Evolutionary conservation across 2,329 filamentous ascomycete genomes (phyloP), one percentile per base, ranked within the genome.

Genomic region (Aspergillus jensenii): DNA sequence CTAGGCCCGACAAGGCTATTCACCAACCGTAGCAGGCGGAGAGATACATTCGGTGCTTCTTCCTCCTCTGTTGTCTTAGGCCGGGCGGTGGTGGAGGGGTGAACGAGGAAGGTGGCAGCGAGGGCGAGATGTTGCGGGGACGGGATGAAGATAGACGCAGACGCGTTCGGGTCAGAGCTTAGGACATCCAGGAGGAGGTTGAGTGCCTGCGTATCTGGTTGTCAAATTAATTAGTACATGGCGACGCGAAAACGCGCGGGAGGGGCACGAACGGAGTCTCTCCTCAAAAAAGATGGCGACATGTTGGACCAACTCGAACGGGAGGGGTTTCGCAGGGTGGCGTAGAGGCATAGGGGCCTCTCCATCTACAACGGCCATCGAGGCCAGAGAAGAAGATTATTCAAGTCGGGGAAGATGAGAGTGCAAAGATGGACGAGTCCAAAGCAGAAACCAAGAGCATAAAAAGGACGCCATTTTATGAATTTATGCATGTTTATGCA

Each of bases 81-180:
- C 50, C 90, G 86, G 3, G 88, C 95, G 1, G 93, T 97, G 62
- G 90, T 85, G 23, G 80, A 77, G 0, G 93, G 93, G 68, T 96
- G 91, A 14, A 95, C 84, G n/a, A 88, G 75, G n/a, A 97, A 79
- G 2, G 91, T 95, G 44, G 83, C 86, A n/a, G 92, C 82, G 8
- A 97, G 79, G 7, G 90, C 87, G 23, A 98, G 79, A 63, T 93
- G 87, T 56, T 85, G 84, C 0, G 89, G 82, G 2, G 89, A 85
- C 1, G 93, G 90, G 17, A 91, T 76, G 58, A 83, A 84, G 11
- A 84, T 83, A 1, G 85, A 79, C 33, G 75, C 76, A 11, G 69
- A 68, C 73, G 67, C 71, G 68, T 68, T 60, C 39, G 67, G 71
- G 3, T 70, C 69, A 7, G 66, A 70, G 37, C 67, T 65, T 14